Evolutionary conservation across 2,329 filamentous ascomycete genomes (phyloP), one percentile per base, ranked within the genome.

Genomic region (Alternaria gansuensis): DNA sequence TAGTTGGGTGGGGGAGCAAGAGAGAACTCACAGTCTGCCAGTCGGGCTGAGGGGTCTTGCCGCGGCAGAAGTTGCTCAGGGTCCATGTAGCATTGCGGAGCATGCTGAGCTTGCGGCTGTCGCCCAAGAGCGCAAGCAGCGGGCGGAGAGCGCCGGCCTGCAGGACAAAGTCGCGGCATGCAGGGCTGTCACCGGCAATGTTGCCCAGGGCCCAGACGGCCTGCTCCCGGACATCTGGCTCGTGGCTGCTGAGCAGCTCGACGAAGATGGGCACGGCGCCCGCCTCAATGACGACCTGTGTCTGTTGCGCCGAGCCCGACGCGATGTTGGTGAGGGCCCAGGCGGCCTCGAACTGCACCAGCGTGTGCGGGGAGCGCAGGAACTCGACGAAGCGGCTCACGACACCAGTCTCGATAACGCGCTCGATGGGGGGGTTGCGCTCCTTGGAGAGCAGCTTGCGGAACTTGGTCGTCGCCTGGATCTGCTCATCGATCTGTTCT

Each of bases 251-350:
- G 67, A 99, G 85, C 61, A 99, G 87, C 83, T 99, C 94, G 67
- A 98, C 94, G 73, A 99, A 99, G 79, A 99, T 99, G 57, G 95
- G 95, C 40, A 99, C 95, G 65, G 95, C 95, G 70, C 95, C 95
- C 63, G 95, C 94, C 82, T 98, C 94, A 74, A 99, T 99, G 68
- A 99, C 95, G 52, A 98, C 95, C 81, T 99, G 95, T 63, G 95
- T 99, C 83, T 99, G 95, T 71, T 92, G 90, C 60, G 95, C 95
- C 59, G 94, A 98, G 63, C 95, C 95, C 49, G 94, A 98, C 62
- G 95, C 95, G 80, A 99, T 99, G 84, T 99, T 99, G 84, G 95
- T 99, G 76, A 99, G 84, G 65, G 95, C 95, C 95, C 95, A 99
- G 41, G 95, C 95, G 74, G 95, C 95, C 85, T 99, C 95, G 77